phyloP scores from a whole-genome alignment of 768 basidiomycete species.

The Candolleomyces eurysporus region DNA sequence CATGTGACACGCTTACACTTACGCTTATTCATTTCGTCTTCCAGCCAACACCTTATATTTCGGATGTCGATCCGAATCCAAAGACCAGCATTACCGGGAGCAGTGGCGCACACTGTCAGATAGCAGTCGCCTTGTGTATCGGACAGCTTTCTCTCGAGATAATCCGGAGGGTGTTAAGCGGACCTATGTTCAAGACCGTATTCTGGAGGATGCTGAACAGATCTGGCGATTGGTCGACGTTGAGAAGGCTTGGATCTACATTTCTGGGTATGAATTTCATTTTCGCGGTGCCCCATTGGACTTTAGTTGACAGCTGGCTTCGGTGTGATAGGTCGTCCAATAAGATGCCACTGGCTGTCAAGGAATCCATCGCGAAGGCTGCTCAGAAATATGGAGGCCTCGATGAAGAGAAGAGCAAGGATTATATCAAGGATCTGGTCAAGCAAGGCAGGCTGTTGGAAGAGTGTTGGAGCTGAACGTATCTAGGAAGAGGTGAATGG shows the following conservation, averaged over 20 bases:
- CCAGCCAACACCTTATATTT: constrained; percentile 85
- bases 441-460: constrained; percentile 68
- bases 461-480: constrained; percentile 75
- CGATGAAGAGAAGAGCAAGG: constrained; percentile 49
- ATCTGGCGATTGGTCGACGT: constrained; percentile 66
- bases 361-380: constrained; percentile 60
- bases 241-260: constrained; percentile 67
- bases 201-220: constrained; percentile 58
- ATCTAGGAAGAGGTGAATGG: no score
- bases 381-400: constrained; percentile 49
- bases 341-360: constrained; percentile 91
- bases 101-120: constrained; percentile 65
- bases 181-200: constrained; percentile 86
- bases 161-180: constrained; percentile 65
- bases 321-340: constrained; percentile 72
- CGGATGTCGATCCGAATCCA: constrained; percentile 73
- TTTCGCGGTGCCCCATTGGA: not conserved
- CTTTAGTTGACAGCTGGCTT: constrained; percentile 1
- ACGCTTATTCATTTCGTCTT: not conserved
- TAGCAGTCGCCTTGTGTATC: constrained; percentile 51
- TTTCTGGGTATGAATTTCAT: constrained; percentile 68
- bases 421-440: constrained; percentile 67
- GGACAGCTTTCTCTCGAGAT: constrained; percentile 81
- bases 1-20: no score
- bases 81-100: constrained; percentile 75